phyloP scores from a whole-genome alignment of 1,139 yeast species.

The Eremothecium sinecaudum region DNA sequence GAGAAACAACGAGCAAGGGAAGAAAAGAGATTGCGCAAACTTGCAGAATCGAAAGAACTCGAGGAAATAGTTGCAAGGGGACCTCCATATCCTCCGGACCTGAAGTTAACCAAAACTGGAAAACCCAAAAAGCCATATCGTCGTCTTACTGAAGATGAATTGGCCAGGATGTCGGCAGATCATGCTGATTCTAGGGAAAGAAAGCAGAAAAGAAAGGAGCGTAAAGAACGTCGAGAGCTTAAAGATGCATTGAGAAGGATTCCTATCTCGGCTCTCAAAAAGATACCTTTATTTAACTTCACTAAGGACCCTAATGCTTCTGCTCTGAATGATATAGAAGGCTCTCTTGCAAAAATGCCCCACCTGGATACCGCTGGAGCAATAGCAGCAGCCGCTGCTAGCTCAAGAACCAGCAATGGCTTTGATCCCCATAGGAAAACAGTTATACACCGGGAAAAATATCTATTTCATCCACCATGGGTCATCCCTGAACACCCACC shows the following conservation, averaged over 20 bases:
- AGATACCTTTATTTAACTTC: slow-evolving; percentile 24
- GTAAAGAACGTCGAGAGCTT: slow-evolving; percentile 16
- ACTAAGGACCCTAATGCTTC: slow-evolving; percentile 11
- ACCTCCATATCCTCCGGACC: slow-evolving; percentile 30
- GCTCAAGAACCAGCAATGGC: background rate
- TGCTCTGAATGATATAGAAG: slow-evolving; percentile 15
- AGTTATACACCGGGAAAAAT: slow-evolving; percentile 26
- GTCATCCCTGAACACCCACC: slow-evolving; percentile 27
- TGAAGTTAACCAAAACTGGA: slow-evolving; percentile 29
- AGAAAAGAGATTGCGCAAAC: slow-evolving; percentile 16
- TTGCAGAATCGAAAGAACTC: slow-evolving; percentile 23
- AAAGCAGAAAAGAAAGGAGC: slow-evolving; percentile 9
- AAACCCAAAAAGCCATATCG: slow-evolving; percentile 30
- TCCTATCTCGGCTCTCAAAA: slow-evolving; percentile 21
- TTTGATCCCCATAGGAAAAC: slow-evolving; percentile 15
- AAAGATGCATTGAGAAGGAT: slow-evolving; percentile 17
- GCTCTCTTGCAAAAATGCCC: slow-evolving; percentile 14
- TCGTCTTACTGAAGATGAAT: slow-evolving; percentile 28
- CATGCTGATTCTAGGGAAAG: background rate
- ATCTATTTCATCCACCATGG: slow-evolving; percentile 30
- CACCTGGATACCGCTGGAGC: slow-evolving; percentile 9
- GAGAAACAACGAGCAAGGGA: slow-evolving; percentile 19
- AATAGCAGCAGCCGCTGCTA: background rate
- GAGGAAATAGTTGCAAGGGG: slow-evolving; percentile 29
- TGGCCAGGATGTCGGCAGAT: slow-evolving; percentile 22